Evolutionary conservation across 1,284 basidiomycete species (phyloP), one percentile per base, ranked within the genome.

Genomic region (Retiboletus flavoniger): DNA sequence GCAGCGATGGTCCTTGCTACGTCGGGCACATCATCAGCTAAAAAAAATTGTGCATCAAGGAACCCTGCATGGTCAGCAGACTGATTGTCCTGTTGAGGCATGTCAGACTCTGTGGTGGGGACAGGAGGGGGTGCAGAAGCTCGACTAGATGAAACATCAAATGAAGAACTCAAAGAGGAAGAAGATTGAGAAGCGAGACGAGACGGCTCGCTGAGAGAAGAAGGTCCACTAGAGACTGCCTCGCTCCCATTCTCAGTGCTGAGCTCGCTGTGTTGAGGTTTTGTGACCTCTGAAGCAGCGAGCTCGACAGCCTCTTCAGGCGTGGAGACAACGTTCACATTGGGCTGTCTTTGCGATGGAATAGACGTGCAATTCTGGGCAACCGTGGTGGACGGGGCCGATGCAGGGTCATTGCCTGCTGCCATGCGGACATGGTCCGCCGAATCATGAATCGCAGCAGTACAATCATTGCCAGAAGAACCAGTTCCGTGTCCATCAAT

Each of bases 51-150:
- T 60, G 63, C 60, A 66, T 76, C 72, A 72, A 67, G 61, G 56
- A 68, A 69, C 63, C 72, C 71, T 74, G 68, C 60, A 72, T 69
- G 60, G 67, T 83, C 71, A 80, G 75, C 71, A 75, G 75, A 63
- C 57, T 73, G 72, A 65, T 76, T 73, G 68, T 63, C 65, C 58
- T 54, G 48, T 32, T 41, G 60, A 61, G 52, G 59, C 31, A 70
- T 58, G 71, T 74, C 70, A 63, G 68, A 70, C 72, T 81, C 73
- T 69, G 72, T 69, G 14, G 49, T 40, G 69, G 72, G 70, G 17
- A 50, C 42, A 28, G 58, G 46, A 71, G 59, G 59, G 67, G 76
- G 74, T 19, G 66, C 67, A 47, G 69, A 71, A 53, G 61, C 67
- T 44, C 67, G 67, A 57, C 66, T 70, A 60, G 68, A 66, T 57